A percentile compares a stretch with the other conserved stretches of the same genome.
Evolutionary conservation across 2,329 filamentous ascomycete genomes (phyloP).

Genomic region (Coniella vitis): DNA sequence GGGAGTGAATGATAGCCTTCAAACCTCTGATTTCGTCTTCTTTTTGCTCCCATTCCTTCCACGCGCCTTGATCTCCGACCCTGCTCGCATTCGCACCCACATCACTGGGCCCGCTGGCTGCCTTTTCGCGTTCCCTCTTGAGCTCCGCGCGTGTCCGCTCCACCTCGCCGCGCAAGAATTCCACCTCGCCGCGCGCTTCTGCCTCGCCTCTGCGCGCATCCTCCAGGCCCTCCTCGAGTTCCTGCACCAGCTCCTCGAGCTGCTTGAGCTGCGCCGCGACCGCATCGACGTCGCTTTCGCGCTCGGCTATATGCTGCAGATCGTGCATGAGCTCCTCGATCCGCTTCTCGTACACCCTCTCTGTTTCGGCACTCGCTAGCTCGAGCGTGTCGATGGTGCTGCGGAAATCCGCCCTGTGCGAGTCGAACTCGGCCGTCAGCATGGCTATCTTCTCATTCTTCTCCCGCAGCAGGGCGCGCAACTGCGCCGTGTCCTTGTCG

Average conservation of each 20-base stretch:
- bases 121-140: slow-evolving; percentile 79
- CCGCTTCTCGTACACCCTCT: slow-evolving; percentile 90
- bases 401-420: slow-evolving; percentile 89
- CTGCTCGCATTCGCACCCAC: slow-evolving; percentile 24
- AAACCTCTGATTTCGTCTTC: slow-evolving; percentile 96
- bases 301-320: slow-evolving; percentile 72
- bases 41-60: slow-evolving; percentile 82
- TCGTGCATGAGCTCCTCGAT: slow-evolving; percentile 82
- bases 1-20: slow-evolving; percentile 94
- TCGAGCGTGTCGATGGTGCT: slow-evolving; percentile 96
- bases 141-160: slow-evolving; percentile 86
- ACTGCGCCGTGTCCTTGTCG: slow-evolving; percentile 66
- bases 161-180: slow-evolving; percentile 90
- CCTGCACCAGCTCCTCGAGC: slow-evolving; percentile 90
- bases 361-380: slow-evolving; percentile 89
- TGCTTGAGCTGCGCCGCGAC: slow-evolving; percentile 90
- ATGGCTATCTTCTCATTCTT: slow-evolving; percentile 96
- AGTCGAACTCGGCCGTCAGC: slow-evolving; percentile 90
- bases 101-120: slow-evolving; percentile 45
- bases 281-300: slow-evolving; percentile 82
- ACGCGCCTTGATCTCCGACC: slow-evolving; percentile 35
- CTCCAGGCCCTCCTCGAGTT: slow-evolving; percentile 92
- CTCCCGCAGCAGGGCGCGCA: slow-evolving; percentile 78
- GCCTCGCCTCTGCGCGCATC: slow-evolving; percentile 91
- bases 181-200: slow-evolving; percentile 90